Conservation (phyloP, 352 stramenopile species). For the Pythium insidiosum region DNA sequence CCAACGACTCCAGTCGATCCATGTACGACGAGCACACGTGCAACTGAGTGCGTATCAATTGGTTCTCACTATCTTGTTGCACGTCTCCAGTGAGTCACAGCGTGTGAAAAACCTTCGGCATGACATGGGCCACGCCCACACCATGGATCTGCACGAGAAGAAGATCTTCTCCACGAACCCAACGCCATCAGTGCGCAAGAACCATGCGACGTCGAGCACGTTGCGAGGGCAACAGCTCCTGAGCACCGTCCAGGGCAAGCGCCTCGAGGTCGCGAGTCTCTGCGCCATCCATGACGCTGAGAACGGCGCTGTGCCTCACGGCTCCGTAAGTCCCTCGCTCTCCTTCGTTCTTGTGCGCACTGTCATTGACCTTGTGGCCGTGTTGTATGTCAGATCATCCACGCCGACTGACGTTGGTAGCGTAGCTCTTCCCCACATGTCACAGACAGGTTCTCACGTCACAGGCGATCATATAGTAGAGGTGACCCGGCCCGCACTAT, state of each 20-base stretch:
- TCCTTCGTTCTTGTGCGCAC: too few relatives aligned
- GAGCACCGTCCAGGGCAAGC: conserved; percentile 59
- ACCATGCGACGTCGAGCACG: conserved; percentile 43
- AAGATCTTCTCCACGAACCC: conserved; percentile 54
- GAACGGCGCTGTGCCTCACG: conserved; percentile 29
- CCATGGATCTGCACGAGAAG: conserved; percentile 50
- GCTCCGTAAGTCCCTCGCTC: conserved; percentile 37
- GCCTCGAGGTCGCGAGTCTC: conserved; percentile 61
- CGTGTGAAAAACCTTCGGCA: conserved; percentile 56
- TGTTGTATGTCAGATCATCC: conserved; percentile 3
- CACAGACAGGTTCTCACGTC: conserved; percentile 5
- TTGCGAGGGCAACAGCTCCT: conserved; percentile 67
- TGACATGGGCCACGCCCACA: conserved; percentile 58
- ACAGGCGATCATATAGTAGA: conserved; percentile 5
- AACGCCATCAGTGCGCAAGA: conserved; percentile 25
- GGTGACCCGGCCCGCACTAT: not conserved
- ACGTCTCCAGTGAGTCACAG: conserved; percentile 63
- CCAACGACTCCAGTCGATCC: conserved; percentile 44
- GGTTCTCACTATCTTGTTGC: too few relatives aligned
- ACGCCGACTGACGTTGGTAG: conserved; percentile 11
- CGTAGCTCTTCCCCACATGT: conserved; percentile 5
- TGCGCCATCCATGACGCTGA: conserved; percentile 58
- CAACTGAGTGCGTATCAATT: too few relatives aligned
- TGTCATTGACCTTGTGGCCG: not conserved
- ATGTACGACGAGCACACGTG: conserved; percentile 43